phyloP scores from a whole-genome alignment of 441 rosid genomes.

The Croton laevigatus region DNA sequence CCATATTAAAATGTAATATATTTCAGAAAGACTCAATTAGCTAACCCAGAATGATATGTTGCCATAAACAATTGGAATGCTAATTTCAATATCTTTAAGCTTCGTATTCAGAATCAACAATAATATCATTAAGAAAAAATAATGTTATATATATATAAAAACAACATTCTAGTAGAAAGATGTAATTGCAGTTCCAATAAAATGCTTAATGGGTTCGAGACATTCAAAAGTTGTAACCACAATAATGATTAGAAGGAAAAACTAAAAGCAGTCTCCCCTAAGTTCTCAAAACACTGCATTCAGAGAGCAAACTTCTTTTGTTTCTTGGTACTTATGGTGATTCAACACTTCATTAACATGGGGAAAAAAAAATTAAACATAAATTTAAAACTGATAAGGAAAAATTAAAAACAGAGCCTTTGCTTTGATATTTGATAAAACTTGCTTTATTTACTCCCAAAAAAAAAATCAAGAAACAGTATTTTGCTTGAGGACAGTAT shows the following conservation, averaged over 20 bases:
- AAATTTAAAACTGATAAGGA: neutral
- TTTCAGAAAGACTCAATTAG: too few relatives aligned
- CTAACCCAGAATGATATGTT: slow-evolving; percentile 82
- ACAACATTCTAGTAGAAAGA: neutral
- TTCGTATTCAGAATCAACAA: slow-evolving; percentile 49
- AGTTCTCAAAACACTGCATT: too few relatives aligned
- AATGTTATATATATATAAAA: neutral
- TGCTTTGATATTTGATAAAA: slow-evolving; percentile 1
- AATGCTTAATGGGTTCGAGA: too few relatives aligned
- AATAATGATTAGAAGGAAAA: too few relatives aligned
- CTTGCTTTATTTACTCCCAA: too few relatives aligned
- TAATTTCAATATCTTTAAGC: slow-evolving; percentile 65
- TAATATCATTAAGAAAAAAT: neutral
- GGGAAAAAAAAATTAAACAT: neutral
- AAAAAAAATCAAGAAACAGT: slow-evolving; percentile 14
- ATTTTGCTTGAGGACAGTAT: slow-evolving; percentile 13
- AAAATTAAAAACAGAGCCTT: slow-evolving; percentile 15
- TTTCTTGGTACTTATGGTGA: too few relatives aligned
- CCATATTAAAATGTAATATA: too few relatives aligned
- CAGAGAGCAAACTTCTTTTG: too few relatives aligned
- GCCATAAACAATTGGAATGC: slow-evolving; percentile 78
- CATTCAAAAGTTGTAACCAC: too few relatives aligned
- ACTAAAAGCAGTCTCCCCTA: too few relatives aligned
- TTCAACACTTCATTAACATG: too few relatives aligned
- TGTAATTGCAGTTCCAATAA: neutral